Evolutionary conservation across 768 basidiomycete genomes (phyloP).

Genomic region (Hericium rajendrae): DNA sequence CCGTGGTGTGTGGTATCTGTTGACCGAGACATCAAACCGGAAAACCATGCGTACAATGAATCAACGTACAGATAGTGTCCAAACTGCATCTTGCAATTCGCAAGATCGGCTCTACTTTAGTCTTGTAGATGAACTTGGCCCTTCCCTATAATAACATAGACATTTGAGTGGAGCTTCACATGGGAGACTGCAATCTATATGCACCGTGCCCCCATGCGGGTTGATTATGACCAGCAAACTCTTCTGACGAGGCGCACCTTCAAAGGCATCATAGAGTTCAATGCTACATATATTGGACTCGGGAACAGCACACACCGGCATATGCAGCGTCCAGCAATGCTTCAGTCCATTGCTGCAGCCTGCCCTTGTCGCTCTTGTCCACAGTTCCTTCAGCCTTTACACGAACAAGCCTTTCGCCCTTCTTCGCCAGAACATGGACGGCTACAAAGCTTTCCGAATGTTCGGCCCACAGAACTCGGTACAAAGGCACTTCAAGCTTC

Average conservation of each 20-base stretch:
- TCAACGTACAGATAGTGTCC: constrained; percentile 50
- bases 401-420: constrained; percentile 30
- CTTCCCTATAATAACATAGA: constrained; percentile 41
- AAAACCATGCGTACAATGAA: neutral
- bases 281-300: constrained; percentile 11
- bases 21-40: neutral
- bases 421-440: constrained; percentile 41
- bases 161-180: constrained; percentile 1
- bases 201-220: constrained; percentile 68
- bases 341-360: constrained; percentile 42
- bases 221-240: constrained; percentile 67
- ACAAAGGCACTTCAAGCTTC: constrained; percentile 26
- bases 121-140: constrained; percentile 40
- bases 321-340: constrained; percentile 50
- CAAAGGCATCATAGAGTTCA: neutral
- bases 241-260: constrained; percentile 45
- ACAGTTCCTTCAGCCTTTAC: constrained; percentile 35
- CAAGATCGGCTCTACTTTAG: constrained; percentile 63
- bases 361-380: constrained; percentile 22
- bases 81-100: constrained; percentile 52
- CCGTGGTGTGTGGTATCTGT: constrained; percentile 53
- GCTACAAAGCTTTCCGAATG: constrained; percentile 29
- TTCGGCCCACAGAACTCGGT: constrained; percentile 47
- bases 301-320: constrained; percentile 34
- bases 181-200: constrained; percentile 16